Base-by-base conservation (phyloP, 257 asterid genomes). In the Nicotiana attenuata region DNA sequence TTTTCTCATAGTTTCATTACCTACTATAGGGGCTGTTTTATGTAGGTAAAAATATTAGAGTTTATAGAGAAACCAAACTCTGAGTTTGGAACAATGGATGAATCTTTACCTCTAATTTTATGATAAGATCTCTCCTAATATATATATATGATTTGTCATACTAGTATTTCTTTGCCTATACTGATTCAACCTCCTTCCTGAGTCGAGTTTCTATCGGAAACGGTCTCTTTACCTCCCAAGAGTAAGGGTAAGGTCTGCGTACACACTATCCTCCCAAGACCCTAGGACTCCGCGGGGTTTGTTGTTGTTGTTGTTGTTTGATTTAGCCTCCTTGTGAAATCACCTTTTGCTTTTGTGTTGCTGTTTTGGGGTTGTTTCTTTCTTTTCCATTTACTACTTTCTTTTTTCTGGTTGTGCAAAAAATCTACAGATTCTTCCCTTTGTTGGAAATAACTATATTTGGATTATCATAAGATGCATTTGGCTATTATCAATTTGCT, bases 361-460 rank as follows among this genome's bases (percentile, higher is more conserved):
- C 83, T 83, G 78, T 85, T 68, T 80, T 86, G 81, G 76, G 68
- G 53, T 84, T 63, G 81, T 86, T 83, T 81, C 55, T 83, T 31
- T 52, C 83, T 88, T 85, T 81, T 81, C 80, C 19, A 63, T 76
- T 33, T 69, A 61, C 16, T 22, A 3, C 59, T 83, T 79, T 82
- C 89, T 80, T 63, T 35, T 80, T 83, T 80, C 33, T 69, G 29
- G 85, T 19, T 65, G 33, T 45, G 10, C 57, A 20, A 66, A 45
- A 24, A 33, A 55, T 73, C 47, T 19, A 22, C 41, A 57, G 59
- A 29, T 61, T 22, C 85, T 81, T 57, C 31, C 38, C 73, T 66
- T 85, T 0, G n/a, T 11, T 31, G 10, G 38, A 17, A 13, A 64
- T 29, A 28, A 26, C 66, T 61, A 26, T 26, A 10, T 64, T 13